Evolutionary conservation across 2,329 filamentous ascomycete genomes (phyloP), one percentile per base, ranked within the genome.

Genomic region (Claviceps pazoutovae): DNA sequence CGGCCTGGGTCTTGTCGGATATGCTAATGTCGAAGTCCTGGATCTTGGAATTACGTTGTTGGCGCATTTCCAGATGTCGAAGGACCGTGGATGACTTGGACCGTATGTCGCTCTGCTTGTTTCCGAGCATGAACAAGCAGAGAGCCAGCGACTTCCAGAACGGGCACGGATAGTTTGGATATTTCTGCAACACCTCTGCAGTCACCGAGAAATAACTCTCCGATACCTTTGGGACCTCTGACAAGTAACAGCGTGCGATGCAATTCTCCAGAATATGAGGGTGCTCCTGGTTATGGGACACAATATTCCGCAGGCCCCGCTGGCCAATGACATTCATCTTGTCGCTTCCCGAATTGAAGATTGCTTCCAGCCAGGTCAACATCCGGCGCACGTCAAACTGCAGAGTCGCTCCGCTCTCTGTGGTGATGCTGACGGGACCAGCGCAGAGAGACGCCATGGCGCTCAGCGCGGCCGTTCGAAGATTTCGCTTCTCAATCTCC

Each of bases 21-120:
- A 98, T 93, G 64, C 90, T 96, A 60, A 98, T 97, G 61, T 98
- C 93, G 54, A 96, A 94, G 64, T 98, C 93, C 63, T 95, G 88
- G 6, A 98, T 82, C 62, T 94, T 94, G 1, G 91, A 95, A 57
- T 82, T 93, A 57, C 86, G 73, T 2, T 69, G 69, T 57, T 93
- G 86, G 23, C 88, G 80, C 57, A 89, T 82, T 66, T 97, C 93
- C 1, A 97, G 72, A 0, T 82, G 82, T 42, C 89, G 80, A 13
- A 98, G 74, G 36, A 97, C 74, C 48, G 83, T 80, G 1, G 86
- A 86, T 1, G 93, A 93, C 65, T 94, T 94, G 60, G 88, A 89
- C 43, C 93, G 78, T 44, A 97, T 88, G 54, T 89, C 83, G 58
- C 86, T 90, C 62, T 89, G 85, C 57, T 95, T 88, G 56, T 94